Base-by-base conservation (phyloP, 1,284 basidiomycete species). In the Ceratobasidium sp. region DNA sequence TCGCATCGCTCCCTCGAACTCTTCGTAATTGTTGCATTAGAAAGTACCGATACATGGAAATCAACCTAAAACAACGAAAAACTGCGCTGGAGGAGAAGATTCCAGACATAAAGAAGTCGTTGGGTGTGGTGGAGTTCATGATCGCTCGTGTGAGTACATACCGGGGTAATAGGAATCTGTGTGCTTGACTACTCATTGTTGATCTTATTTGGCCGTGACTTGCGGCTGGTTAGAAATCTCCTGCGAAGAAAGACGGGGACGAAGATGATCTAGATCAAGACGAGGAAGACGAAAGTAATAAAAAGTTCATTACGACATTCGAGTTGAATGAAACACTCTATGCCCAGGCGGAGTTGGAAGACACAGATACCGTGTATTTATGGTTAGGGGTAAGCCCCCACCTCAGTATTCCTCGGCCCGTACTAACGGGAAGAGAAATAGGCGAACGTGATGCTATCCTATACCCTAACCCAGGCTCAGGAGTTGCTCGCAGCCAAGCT, bases 1-100 rank as follows among this genome's bases (percentile, higher is more conserved):
- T n/a, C n/a, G n/a, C n/a, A n/a, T 33, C 33, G 4, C 33, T 33
- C 33, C 33, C 72, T 56, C 72, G 67, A 28, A 28, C 42, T 20
- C 58, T 20, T 67, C 15, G 61, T 60, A 77, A 56, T 81, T 81
- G 79, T 81, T 78, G 79, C 78, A 79, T 80, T 87, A 98, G 97
- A 80, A 99, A 99, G 89, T 99, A 99, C 88, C 94, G 95, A 79
- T 98, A 97, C 86, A 99, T 99, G 97, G 97, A 99, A 83, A 87
- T 92, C 49, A 97, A 93, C 83, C 89, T 97, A 66, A 89, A 92
- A 15, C 94, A 96, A 84, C 90, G 97, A 64, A 89, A 94, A 71
- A 89, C 90, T 77, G 92, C 93, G 1, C 88, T 99, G 5, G 93
- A 96, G 82, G 95, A 95, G 80, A 99, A 99, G 89, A 97, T 99